Percentiles rank a stretch among this genome's conserved stretches.
Evolutionary conservation across 1,139 yeast species (phyloP).

Genomic region (Blastobotrys aristatus): DNA sequence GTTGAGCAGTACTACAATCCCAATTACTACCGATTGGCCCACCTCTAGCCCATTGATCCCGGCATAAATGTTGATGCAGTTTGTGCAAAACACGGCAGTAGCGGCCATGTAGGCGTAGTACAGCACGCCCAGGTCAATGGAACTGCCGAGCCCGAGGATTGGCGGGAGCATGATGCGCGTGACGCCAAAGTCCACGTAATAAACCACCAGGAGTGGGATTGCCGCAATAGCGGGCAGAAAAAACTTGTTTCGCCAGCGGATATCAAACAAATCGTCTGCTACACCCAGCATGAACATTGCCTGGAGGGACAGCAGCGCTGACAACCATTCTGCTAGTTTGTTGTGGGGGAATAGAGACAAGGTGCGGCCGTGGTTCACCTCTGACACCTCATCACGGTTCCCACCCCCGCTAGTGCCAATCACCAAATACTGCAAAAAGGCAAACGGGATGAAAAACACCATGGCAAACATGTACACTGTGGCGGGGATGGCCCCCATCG

Average conservation of each 20-base stretch:
- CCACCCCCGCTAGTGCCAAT: constrained; percentile 55
- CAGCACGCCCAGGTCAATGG: constrained; percentile 69
- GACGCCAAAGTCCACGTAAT: constrained; percentile 90
- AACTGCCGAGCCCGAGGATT: constrained; percentile 43
- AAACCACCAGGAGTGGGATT: constrained; percentile 83
- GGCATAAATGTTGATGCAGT: constrained; percentile 92
- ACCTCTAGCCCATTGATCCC: constrained; percentile 96
- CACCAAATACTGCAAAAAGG: constrained; percentile 76
- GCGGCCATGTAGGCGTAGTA: constrained; percentile 90
- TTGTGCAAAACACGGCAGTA: constrained; percentile 89
- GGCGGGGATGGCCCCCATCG: constrained; percentile 86
- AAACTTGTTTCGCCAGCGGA: constrained; percentile 96
- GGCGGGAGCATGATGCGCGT: constrained; percentile 85
- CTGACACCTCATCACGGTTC: constrained; percentile 41
- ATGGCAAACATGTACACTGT: constrained; percentile 72
- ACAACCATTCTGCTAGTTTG: constrained; percentile 76
- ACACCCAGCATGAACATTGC: constrained; percentile 82
- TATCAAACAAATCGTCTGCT: constrained; percentile 91
- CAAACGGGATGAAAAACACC: constrained; percentile 83
- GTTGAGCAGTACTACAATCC: constrained; percentile 63
- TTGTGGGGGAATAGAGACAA: constrained; percentile 65
- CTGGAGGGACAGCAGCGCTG: constrained; percentile 78
- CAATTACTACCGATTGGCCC: constrained; percentile 83
- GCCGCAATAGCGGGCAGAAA: constrained; percentile 93
- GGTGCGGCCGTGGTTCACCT: constrained; percentile 15